These are phyloP conservation scores for Leccinum truebloodii DNA, from an alignment of 768 basidiomycete genomes.

Conservation along the genomic window DNA sequence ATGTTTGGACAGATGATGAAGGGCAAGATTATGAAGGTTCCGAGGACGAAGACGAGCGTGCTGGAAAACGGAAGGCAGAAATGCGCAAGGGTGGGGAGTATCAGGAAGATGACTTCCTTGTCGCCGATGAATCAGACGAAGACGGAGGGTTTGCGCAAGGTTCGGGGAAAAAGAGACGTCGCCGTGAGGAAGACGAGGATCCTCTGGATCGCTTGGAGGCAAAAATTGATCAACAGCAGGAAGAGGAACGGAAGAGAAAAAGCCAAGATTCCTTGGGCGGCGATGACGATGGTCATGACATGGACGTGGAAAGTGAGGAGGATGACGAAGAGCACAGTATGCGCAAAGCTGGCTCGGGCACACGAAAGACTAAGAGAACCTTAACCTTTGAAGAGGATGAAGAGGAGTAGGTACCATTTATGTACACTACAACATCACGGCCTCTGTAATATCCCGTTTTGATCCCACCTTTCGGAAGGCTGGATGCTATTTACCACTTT, in stretches of 20 bases:
- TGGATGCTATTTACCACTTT: conserved; percentile 72
- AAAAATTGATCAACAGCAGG: conserved; percentile 56
- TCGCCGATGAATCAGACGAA: conserved; percentile 75
- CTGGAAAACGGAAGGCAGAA: conserved; percentile 45
- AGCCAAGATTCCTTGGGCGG: conserved; percentile 33
- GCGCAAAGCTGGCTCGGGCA: conserved; percentile 51
- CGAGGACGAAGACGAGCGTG: conserved; percentile 58
- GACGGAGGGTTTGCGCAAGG: conserved; percentile 45
- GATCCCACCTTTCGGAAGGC: conserved; percentile 59
- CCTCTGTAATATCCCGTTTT: conserved; percentile 51
- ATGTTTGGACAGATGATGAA: conserved; percentile 71
- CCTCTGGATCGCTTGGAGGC: conserved; percentile 72
- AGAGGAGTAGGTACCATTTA: conserved; percentile 28
- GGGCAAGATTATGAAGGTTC: conserved; percentile 55
- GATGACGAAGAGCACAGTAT: conserved; percentile 73
- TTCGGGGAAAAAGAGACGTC: conserved; percentile 37
- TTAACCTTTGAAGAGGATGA: conserved; percentile 63
- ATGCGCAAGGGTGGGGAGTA: conserved; percentile 68
- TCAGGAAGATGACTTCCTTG: conserved; percentile 84
- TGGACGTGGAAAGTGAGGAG: conserved; percentile 75
- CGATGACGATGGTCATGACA: conserved; percentile 45
- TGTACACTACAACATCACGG: conserved; percentile 23
- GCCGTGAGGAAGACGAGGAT: conserved; percentile 51
- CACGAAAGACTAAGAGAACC: conserved; percentile 54
- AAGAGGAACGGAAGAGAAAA: conserved; percentile 51